Percentiles rank a stretch among this genome's conserved stretches.
phyloP scores from a whole-genome alignment of 768 basidiomycete genomes.

The Rhodosporidiobolus odoratus region DNA sequence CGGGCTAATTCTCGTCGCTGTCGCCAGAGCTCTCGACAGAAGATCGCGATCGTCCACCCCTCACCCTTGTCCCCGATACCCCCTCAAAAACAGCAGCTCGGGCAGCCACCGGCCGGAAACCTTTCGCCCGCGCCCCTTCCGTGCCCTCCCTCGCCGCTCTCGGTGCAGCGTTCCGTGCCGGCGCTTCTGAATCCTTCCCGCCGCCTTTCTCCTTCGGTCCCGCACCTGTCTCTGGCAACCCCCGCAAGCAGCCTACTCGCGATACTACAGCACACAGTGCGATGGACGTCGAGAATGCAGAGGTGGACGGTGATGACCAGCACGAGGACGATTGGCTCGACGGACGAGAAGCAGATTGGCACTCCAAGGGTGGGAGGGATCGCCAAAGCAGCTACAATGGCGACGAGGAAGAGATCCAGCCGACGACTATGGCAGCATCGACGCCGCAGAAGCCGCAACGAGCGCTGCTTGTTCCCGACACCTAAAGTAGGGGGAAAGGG shows the following conservation, averaged over 20 bases:
- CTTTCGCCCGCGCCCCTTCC: constrained; percentile 23
- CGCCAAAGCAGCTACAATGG: constrained; percentile 4
- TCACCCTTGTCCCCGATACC: constrained; percentile 35
- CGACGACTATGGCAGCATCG: too few relatives aligned
- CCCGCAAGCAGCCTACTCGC: too few relatives aligned
- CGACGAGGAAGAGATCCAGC: background rate
- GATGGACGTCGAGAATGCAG: background rate
- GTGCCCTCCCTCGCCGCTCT: constrained; percentile 35
- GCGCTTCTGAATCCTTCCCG: constrained; percentile 5
- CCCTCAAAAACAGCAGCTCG: constrained; percentile 9
- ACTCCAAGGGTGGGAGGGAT: background rate
- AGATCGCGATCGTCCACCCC: background rate
- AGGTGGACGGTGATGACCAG: background rate
- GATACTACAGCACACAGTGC: too few relatives aligned
- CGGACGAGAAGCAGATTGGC: constrained; percentile 9
- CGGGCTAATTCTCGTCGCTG: background rate
- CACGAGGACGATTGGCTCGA: constrained; percentile 10
- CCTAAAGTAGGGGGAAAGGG: background rate
- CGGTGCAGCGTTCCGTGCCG: constrained; percentile 34
- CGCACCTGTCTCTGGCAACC: background rate
- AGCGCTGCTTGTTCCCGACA: constrained; percentile 30
- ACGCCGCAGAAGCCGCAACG: constrained; percentile 7
- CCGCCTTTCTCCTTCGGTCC: background rate
- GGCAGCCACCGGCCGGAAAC: background rate
- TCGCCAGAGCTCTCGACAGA: constrained; percentile 6